Evolutionary conservation across 805 yeast genomes (phyloP), one percentile per base, ranked within the genome.

Genomic region (Ogataea kodamae): DNA sequence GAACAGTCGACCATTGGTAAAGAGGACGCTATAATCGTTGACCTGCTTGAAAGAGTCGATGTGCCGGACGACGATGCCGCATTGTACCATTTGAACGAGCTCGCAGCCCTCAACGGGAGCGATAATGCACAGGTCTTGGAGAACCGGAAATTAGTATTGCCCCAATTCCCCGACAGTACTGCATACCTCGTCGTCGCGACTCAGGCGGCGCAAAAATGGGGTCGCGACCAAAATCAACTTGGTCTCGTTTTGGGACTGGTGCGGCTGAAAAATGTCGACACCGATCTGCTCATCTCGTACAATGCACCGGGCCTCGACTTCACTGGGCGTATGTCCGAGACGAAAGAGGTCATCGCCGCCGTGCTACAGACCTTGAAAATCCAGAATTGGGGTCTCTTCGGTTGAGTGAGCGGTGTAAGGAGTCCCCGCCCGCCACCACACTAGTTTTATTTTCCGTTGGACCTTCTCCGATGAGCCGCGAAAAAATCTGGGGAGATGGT

Each of bases 1-100:
- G 43, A 46, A 14, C 28, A 41, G 16, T 37, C 50, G 29, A 48
- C 42, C 30, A 51, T 67, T 28, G 57, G 59, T 24, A 46, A 59
- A 28, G 74, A 78, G 33, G 76, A 71, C 44, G 72, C 82, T 11
- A 53, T 81, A 7, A 76, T 82, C n/a, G 51, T 82, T 12, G 92
- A 82, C 42, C 54, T 82, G 10, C 55, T 82, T 42, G 85, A 82
- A 45, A 48, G 60, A 16, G 74, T 76, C 0, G 62, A 57, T 1
- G 48, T 42, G 7, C 42, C 40, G 0, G 63, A 61, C 13, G 67
- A 65, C 11, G 40, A 38, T 0, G 51, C 59, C 5, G 79, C 81
- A 0, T 49, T 59, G 5, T 64, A 59, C 22, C 90, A 83, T 55
- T 46, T 80, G 21, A 59, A 63, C 9, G 92, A 81, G 45, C 61